These are phyloP conservation scores for Pseudogymnoascus verrucosus DNA, from an alignment of 2,329 filamentous ascomycete genomes.

Conservation along the genomic window DNA sequence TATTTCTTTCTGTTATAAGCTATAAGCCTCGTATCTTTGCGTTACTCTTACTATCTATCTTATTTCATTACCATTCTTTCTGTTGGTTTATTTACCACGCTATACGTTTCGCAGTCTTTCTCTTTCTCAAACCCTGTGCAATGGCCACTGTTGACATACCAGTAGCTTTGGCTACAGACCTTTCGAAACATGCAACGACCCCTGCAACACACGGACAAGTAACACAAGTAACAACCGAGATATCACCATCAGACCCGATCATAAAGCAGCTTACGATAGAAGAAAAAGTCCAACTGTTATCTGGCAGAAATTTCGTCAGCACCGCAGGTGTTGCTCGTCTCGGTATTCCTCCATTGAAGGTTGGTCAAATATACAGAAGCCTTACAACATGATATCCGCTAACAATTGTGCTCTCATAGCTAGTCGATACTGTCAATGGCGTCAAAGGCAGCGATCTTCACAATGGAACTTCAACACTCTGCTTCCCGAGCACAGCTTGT, in stretches of 20 bases:
- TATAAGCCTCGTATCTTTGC: neutral
- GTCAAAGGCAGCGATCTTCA: slow-evolving; percentile 11
- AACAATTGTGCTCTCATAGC: neutral
- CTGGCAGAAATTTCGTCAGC: slow-evolving; percentile 23
- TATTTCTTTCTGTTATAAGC: neutral
- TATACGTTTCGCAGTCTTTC: neutral
- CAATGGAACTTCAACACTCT: slow-evolving; percentile 11
- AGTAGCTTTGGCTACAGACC: neutral
- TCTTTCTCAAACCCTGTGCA: neutral
- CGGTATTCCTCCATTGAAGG: slow-evolving; percentile 25
- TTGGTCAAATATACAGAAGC: slow-evolving; percentile 10
- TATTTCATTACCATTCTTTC: neutral
- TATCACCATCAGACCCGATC: neutral
- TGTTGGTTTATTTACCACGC: neutral
- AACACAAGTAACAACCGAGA: neutral
- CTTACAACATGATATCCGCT: neutral
- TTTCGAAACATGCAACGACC: neutral
- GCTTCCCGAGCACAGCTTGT: neutral
- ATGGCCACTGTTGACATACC: neutral
- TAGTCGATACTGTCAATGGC: slow-evolving; percentile 14
- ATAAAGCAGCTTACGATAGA: slow-evolving; percentile 24
- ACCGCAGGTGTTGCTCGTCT: slow-evolving; percentile 23
- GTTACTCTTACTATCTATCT: neutral
- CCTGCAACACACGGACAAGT: neutral
- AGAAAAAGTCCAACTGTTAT: slow-evolving; percentile 26